Evolutionary conservation across 2,329 filamentous ascomycete species (phyloP).

Genomic region (Colletotrichum cereale): DNA sequence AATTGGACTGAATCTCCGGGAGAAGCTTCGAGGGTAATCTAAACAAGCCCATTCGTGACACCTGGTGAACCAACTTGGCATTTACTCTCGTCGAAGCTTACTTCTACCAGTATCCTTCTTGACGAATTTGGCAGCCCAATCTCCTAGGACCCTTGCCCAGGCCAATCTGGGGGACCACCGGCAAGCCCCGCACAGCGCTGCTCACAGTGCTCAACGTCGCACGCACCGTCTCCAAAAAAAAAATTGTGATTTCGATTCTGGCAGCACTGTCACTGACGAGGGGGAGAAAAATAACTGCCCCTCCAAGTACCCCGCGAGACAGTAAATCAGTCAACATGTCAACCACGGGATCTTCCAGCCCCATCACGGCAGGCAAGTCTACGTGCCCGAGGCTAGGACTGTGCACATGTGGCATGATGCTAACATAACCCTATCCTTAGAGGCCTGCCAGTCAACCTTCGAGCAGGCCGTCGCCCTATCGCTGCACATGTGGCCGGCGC

Average conservation of each 20-base stretch:
- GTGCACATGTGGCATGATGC: background rate
- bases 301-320: slow-evolving; percentile 37
- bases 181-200: slow-evolving; percentile 26
- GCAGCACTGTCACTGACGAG: slow-evolving; percentile 25
- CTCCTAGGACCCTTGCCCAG: slow-evolving; percentile 31
- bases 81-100: slow-evolving; percentile 4
- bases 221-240: slow-evolving; percentile 29
- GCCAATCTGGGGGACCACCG: slow-evolving; percentile 1
- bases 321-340: slow-evolving; percentile 37
- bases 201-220: slow-evolving; percentile 23
- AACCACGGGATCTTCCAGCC: slow-evolving; percentile 29
- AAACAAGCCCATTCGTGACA: no score
- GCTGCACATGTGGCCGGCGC: slow-evolving; percentile 88
- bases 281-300: slow-evolving; percentile 16
- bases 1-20: no score
- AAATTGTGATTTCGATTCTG: slow-evolving; percentile 36
- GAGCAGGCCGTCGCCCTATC: slow-evolving; percentile 89
- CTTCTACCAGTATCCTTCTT: background rate
- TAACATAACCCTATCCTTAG: background rate
- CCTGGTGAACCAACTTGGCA: background rate
- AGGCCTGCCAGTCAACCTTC: slow-evolving; percentile 69
- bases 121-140: slow-evolving; percentile 22
- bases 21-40: background rate
- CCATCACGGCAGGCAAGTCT: slow-evolving; percentile 37
- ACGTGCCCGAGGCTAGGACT: background rate